A percentile compares a stretch with the other conserved stretches of the same genome.
Evolutionary conservation across 305 asterid species (phyloP).

Genomic region (Solanum aculeatissimum): DNA sequence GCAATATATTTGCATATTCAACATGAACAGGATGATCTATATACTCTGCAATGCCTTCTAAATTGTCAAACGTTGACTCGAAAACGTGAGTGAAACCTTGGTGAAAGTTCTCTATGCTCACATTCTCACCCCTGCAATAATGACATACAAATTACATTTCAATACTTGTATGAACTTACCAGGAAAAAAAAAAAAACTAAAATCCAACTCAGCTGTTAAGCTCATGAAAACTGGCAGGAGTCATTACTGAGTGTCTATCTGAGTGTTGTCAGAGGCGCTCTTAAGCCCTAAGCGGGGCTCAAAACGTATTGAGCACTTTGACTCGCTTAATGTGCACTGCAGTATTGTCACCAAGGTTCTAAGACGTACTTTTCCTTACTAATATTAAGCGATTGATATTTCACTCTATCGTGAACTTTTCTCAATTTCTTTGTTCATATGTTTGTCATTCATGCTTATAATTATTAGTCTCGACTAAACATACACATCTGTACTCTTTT

Average conservation of each 20-base stretch:
- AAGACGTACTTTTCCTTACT: background rate
- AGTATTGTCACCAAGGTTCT: background rate
- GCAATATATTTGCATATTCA: slow-evolving; percentile 31
- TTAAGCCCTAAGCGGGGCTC: background rate
- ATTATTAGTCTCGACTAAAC: background rate
- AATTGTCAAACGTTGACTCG: slow-evolving; percentile 65
- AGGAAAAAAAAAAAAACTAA: background rate
- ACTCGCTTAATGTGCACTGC: background rate
- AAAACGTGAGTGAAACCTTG: slow-evolving; percentile 83
- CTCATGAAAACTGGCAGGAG: background rate
- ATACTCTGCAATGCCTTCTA: slow-evolving; percentile 60
- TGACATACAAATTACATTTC: background rate
- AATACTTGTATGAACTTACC: background rate
- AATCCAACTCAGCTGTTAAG: background rate
- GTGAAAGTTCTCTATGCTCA: slow-evolving; percentile 56
- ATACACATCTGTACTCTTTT: background rate
- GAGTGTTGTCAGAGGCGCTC: background rate
- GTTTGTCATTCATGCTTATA: background rate
- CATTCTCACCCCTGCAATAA: slow-evolving; percentile 58
- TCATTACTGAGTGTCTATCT: background rate
- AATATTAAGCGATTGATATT: background rate
- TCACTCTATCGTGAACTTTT: background rate
- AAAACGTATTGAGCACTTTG: background rate
- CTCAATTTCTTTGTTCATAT: background rate
- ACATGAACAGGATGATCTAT: slow-evolving; percentile 48